Evolutionary conservation across 202 grass and related monocot species (phyloP).

Genomic region (Musa balbisiana): DNA sequence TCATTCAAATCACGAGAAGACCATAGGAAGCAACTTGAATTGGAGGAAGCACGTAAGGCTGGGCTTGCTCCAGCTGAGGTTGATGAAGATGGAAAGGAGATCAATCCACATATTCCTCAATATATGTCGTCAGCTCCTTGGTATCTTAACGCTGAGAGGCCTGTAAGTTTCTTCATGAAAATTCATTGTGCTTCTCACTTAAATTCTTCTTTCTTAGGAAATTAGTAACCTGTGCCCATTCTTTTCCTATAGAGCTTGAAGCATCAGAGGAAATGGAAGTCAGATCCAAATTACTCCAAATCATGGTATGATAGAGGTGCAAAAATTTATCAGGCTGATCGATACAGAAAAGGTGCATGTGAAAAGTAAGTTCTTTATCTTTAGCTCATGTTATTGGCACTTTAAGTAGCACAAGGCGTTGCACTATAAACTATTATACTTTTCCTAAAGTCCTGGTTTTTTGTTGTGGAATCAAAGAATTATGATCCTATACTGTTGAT

Average conservation of each 20-base stretch:
- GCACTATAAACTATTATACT: too few species aligned
- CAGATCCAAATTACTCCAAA: conserved; percentile 79
- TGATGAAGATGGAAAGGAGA: conserved; percentile 96
- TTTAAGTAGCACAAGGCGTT: not conserved
- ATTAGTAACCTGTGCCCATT: not conserved
- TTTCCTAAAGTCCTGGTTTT: too few species aligned
- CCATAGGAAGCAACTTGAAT: conserved; percentile 83
- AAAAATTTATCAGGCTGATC: conserved; percentile 59
- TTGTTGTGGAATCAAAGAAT: too few species aligned
- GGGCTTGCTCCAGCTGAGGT: conserved; percentile 82
- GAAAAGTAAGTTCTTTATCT: conserved; percentile 47
- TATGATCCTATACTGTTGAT: not conserved
- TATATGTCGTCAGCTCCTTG: conserved; percentile 98
- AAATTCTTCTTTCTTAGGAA: not conserved
- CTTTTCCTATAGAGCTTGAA: conserved; percentile 64
- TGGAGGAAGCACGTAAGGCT: conserved; percentile 81
- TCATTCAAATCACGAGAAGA: conserved; percentile 91
- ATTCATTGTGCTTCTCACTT: not conserved
- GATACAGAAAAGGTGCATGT: conserved; percentile 77
- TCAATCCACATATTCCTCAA: conserved; percentile 95
- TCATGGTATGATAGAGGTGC: conserved; percentile 77
- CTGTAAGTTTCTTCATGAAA: conserved; percentile 30
- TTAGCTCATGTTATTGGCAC: not conserved
- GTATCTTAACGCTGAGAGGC: conserved; percentile 92
- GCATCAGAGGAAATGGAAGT: conserved; percentile 94